These are phyloP conservation scores for Globomyces pollinis-pini DNA, from an alignment of 192 early-diverging fungal species.

Conservation along the genomic window DNA sequence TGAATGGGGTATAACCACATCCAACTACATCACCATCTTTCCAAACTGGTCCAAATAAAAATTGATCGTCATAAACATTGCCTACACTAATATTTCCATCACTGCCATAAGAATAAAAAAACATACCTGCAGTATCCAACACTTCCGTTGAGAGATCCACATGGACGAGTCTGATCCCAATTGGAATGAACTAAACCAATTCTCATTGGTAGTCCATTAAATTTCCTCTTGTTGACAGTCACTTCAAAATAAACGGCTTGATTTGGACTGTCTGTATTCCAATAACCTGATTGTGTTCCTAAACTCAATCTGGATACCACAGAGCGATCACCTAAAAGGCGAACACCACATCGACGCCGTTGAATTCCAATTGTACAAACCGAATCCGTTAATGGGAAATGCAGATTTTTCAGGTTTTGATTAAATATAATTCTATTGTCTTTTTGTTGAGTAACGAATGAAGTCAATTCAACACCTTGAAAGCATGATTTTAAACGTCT, in stretches of 20 bases:
- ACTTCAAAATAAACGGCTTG: slow-evolving; percentile 12
- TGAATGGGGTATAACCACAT: not conserved
- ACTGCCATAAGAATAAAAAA: no score
- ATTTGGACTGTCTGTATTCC: not conserved
- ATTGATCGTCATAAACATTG: not conserved
- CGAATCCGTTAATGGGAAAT: not conserved
- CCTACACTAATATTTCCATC: slow-evolving; percentile 6
- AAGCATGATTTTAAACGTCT: no score
- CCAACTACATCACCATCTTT: slow-evolving; percentile 7
- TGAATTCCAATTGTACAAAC: not conserved
- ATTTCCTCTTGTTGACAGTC: not conserved
- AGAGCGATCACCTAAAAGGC: not conserved
- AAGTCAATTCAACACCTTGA: not conserved
- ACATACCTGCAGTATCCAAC: slow-evolving; percentile 11
- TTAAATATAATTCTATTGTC: no score
- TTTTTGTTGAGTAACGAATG: not conserved
- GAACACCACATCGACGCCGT: not conserved
- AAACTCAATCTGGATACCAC: not conserved
- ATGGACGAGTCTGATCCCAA: not conserved
- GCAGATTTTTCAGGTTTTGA: no score
- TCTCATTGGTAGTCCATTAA: not conserved
- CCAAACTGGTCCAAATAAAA: slow-evolving; percentile 1
- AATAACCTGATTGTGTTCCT: not conserved
- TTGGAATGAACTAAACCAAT: slow-evolving; percentile 1
- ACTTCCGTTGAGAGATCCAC: not conserved